Conservation (phyloP, 257 asterid species). For the Petunia secreta region DNA sequence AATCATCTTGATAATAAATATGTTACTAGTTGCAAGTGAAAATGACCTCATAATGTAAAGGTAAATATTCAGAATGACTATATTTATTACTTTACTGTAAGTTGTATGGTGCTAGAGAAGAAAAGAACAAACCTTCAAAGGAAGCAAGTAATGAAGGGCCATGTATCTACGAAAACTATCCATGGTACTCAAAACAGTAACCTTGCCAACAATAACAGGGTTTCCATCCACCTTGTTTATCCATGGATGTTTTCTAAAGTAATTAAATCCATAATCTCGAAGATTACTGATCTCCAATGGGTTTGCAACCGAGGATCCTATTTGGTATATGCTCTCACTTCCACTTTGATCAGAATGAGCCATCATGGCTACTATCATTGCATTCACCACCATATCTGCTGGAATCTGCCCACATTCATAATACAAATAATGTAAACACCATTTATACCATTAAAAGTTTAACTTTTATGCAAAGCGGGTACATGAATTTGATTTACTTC, state of each 20-base stretch:
- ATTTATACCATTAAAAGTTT: not conserved
- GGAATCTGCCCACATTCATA: conserved; percentile 58
- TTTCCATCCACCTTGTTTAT: conserved; percentile 62
- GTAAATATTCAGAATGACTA: too few relatives aligned
- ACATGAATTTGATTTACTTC: too few relatives aligned
- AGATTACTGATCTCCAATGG: conserved; percentile 48
- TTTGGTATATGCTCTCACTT: conserved; percentile 58
- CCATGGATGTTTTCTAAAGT: conserved; percentile 80
- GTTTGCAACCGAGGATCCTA: conserved; percentile 78
- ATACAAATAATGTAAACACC: too few relatives aligned
- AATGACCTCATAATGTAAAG: too few relatives aligned
- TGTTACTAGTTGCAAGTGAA: too few relatives aligned
- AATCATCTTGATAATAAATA: too few relatives aligned
- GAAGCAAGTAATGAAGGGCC: conserved; percentile 65
- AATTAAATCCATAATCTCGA: conserved; percentile 57
- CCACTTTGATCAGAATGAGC: conserved; percentile 55
- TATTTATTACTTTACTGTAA: too few relatives aligned
- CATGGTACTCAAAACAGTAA: conserved; percentile 59
- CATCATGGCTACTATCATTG: conserved; percentile 74
- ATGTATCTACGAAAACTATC: conserved; percentile 67
- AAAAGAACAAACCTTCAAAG: conserved; percentile 59
- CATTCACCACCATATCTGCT: conserved; percentile 95
- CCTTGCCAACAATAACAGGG: conserved; percentile 63
- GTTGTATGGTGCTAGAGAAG: not conserved
- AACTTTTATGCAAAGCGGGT: too few relatives aligned